These are phyloP conservation scores for Chenopodium suecicum DNA, from an alignment of 148 eudicot species.

Conservation along the genomic window DNA sequence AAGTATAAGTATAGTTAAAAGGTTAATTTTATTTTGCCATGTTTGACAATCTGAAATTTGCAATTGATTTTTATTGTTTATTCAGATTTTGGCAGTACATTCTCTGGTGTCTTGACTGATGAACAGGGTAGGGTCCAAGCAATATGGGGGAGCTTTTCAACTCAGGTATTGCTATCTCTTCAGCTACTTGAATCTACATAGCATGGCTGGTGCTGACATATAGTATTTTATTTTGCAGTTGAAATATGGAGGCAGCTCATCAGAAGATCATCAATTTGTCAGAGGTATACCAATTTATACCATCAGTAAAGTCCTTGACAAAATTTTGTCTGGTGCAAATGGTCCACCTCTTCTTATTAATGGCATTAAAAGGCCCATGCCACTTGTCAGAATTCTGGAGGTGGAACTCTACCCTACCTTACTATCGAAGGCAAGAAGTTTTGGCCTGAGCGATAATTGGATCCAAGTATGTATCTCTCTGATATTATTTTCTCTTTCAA, in stretches of 20 bases:
- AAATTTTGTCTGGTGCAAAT: slow-evolving; percentile 72
- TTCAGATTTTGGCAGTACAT: slow-evolving; percentile 90
- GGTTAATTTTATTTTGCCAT: neutral
- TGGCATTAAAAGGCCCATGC: slow-evolving; percentile 86
- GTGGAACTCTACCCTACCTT: slow-evolving; percentile 87
- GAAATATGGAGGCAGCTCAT: slow-evolving; percentile 65
- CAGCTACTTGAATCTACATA: neutral
- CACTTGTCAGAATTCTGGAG: slow-evolving; percentile 82
- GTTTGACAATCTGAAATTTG: slow-evolving; percentile 6
- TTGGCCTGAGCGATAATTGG: slow-evolving; percentile 85
- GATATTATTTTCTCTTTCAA: neutral
- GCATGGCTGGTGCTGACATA: slow-evolving; percentile 30
- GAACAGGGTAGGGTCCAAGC: slow-evolving; percentile 92
- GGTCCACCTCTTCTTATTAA: slow-evolving; percentile 81
- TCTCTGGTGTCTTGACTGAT: slow-evolving; percentile 89
- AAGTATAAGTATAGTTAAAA: neutral
- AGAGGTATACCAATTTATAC: slow-evolving; percentile 88
- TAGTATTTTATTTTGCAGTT: slow-evolving; percentile 44
- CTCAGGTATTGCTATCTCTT: slow-evolving; percentile 55
- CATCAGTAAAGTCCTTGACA: slow-evolving; percentile 73
- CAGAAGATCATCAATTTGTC: slow-evolving; percentile 94
- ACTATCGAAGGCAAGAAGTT: slow-evolving; percentile 95
- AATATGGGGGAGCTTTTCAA: slow-evolving; percentile 97
- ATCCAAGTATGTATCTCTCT: slow-evolving; percentile 55
- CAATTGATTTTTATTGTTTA: neutral